These are phyloP conservation scores for Heterobasidion irregulare DNA, from an alignment of 1,284 basidiomycete species.

Conservation along the genomic window DNA sequence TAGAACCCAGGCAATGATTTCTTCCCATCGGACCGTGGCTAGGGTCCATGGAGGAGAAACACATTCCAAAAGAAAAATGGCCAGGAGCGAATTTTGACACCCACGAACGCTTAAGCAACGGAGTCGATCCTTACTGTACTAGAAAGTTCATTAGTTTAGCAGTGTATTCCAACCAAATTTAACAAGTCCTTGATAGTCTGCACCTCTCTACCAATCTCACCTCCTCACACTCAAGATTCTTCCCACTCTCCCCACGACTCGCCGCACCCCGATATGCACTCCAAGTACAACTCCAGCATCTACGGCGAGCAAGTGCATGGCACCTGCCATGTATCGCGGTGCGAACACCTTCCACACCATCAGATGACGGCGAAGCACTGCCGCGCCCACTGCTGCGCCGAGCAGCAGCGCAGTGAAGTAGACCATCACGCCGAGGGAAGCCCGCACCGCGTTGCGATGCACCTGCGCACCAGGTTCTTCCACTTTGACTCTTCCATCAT, in stretches of 20 bases:
- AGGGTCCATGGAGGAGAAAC: no score
- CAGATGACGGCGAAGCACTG: slow-evolving; percentile 78
- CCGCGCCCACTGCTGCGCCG: slow-evolving; percentile 67
- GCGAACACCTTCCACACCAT: slow-evolving; percentile 99
- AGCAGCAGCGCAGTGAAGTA: slow-evolving; percentile 68
- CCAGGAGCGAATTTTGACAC: no score
- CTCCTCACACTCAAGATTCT: neutral
- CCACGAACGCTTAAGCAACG: no score
- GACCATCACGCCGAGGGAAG: slow-evolving; percentile 55
- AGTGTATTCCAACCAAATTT: no score
- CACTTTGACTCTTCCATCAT: no score
- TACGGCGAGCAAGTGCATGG: slow-evolving; percentile 39
- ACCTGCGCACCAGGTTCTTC: neutral
- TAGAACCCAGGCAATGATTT: no score
- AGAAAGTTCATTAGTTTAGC: no score
- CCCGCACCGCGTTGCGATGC: slow-evolving; percentile 30
- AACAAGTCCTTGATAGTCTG: no score
- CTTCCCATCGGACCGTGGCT: no score
- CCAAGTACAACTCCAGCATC: slow-evolving; percentile 52
- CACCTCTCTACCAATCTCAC: neutral
- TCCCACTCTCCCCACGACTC: slow-evolving; percentile 11
- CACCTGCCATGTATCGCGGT: slow-evolving; percentile 84
- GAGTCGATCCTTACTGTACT: no score
- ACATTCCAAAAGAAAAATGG: no score
- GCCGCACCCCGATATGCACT: slow-evolving; percentile 25